Evolutionary conservation across 2,329 filamentous ascomycete species (phyloP).

Genomic region (Hypoxylon sp.): DNA sequence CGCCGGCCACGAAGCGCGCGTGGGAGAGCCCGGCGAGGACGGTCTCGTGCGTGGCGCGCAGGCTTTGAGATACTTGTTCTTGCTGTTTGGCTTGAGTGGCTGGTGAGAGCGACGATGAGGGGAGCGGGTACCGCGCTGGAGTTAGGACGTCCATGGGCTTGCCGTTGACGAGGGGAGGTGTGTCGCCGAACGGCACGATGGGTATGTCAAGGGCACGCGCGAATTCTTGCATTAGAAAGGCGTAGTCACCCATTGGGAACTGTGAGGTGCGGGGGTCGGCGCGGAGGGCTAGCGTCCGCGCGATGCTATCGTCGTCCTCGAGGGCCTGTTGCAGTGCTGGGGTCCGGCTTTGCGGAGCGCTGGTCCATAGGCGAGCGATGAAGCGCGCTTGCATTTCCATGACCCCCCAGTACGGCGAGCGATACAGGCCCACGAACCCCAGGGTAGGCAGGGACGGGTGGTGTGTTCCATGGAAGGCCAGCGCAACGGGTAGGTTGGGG

Average conservation of each 20-base stretch:
- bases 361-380: constrained; percentile 70
- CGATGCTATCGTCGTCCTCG: constrained; percentile 58
- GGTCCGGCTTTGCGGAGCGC: constrained; percentile 3
- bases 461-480: constrained; percentile 76
- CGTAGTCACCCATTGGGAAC: constrained; percentile 87
- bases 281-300: constrained; percentile 64
- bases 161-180: constrained; percentile 57
- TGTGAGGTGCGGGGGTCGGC: constrained; percentile 68
- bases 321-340: constrained; percentile 57
- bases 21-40: constrained; percentile 58
- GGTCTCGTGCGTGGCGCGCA: constrained; percentile 60
- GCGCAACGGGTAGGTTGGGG: constrained; percentile 70
- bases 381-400: constrained; percentile 88
- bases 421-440: constrained; percentile 86
- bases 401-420: constrained; percentile 86
- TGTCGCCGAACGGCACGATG: constrained; percentile 53
- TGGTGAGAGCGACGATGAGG: constrained; percentile 49
- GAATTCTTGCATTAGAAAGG: constrained; percentile 80
- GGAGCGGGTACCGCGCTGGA: constrained; percentile 65
- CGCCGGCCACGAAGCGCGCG: constrained; percentile 69
- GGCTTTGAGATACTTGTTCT: constrained; percentile 58
- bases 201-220: constrained; percentile 68
- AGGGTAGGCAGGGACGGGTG: constrained; percentile 71
- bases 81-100: constrained; percentile 40
- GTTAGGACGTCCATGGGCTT: constrained; percentile 66